A percentile compares a stretch with the other conserved stretches of the same genome.
phyloP scores from a whole-genome alignment of 345 rosid genomes.

The Eutrema yunnanense region DNA sequence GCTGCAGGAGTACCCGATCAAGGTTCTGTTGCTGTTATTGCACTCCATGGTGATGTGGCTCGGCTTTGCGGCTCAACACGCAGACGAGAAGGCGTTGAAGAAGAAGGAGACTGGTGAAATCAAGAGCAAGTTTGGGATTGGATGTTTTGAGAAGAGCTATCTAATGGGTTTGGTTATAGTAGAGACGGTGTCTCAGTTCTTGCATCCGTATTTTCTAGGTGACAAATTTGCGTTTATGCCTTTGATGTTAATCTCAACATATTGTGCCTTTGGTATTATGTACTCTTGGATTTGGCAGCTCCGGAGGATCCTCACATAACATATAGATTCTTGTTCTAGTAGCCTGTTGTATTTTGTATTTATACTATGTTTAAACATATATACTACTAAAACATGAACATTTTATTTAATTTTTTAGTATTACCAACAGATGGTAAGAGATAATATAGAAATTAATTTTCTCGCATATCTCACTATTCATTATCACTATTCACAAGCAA shows the following conservation, averaged over 20 bases:
- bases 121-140: conserved; percentile 38
- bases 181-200: conserved; percentile 66
- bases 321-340: background rate
- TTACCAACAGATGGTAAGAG: no score
- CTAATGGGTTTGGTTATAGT: conserved; percentile 56
- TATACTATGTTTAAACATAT: background rate
- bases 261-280: conserved; percentile 56
- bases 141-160: conserved; percentile 45
- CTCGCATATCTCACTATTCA: no score
- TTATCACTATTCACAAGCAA: no score
- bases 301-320: conserved; percentile 28
- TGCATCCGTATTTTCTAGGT: conserved; percentile 64
- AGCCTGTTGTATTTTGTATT: background rate
- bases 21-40: conserved; percentile 56
- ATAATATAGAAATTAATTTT: no score
- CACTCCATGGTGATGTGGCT: conserved; percentile 55
- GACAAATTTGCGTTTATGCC: conserved; percentile 70
- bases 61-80: conserved; percentile 40
- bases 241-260: conserved; percentile 65
- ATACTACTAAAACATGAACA: background rate
- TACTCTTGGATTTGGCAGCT: conserved; percentile 96
- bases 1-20: conserved; percentile 80
- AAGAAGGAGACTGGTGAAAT: conserved; percentile 20
- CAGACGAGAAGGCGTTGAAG: conserved; percentile 1
- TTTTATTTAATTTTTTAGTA: background rate